Percentiles rank a stretch among this genome's conserved stretches.
Conservation (phyloP, 2,329 filamentous ascomycete species). For the Xylariaceae sp. region DNA sequence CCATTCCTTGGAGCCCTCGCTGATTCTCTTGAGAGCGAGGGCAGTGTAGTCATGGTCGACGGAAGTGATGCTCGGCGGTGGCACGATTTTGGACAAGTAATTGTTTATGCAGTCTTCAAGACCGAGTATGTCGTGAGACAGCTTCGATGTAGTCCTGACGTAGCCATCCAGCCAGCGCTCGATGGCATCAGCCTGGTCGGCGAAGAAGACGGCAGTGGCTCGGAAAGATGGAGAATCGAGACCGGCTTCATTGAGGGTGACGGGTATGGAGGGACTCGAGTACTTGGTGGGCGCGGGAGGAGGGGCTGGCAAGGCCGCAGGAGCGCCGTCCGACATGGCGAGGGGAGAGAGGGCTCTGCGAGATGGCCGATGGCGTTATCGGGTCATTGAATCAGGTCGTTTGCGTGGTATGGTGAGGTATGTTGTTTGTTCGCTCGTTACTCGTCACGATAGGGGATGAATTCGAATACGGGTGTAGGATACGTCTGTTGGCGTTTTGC, state of each 20-base stretch:
- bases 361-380: constrained; percentile 7
- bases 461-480: too few relatives aligned
- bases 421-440: too few relatives aligned
- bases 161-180: constrained; percentile 84
- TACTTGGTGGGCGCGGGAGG: constrained; percentile 21
- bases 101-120: constrained; percentile 78
- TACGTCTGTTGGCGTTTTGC: too few relatives aligned
- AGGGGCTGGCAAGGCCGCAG: constrained; percentile 20
- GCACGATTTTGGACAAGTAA: constrained; percentile 74
- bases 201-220: constrained; percentile 79
- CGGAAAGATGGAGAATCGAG: constrained; percentile 97
- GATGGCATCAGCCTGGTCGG: constrained; percentile 85
- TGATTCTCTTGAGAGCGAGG: constrained; percentile 78
- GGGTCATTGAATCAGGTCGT: constrained; percentile 7
- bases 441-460: too few relatives aligned
- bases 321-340: constrained; percentile 27
- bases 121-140: constrained; percentile 61
- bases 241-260: constrained; percentile 88
- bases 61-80: constrained; percentile 70
- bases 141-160: constrained; percentile 51
- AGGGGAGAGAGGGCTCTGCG: background rate
- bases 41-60: constrained; percentile 95
- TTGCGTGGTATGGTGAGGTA: too few relatives aligned
- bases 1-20: constrained; percentile 83
- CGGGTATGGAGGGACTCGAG: constrained; percentile 57